Conservation (phyloP, 345 rosid genomes). For the Euphorbia lathyris region DNA sequence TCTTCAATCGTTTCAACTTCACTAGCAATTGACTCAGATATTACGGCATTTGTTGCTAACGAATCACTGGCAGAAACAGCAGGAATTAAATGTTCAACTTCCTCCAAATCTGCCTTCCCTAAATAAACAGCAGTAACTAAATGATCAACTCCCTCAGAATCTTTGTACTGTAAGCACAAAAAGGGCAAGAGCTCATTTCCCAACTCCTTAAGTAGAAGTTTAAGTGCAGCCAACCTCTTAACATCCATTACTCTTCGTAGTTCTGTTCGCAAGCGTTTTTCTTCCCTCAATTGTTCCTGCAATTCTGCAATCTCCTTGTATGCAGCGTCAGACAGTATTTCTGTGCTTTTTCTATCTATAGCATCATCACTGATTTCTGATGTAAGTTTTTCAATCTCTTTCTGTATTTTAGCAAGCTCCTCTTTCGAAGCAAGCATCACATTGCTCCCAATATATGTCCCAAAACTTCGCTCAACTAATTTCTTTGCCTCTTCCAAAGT, state of each 20-base stretch:
- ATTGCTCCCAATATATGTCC: slow-evolving; percentile 90
- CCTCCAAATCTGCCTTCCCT: slow-evolving; percentile 57
- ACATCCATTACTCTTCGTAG: slow-evolving; percentile 58
- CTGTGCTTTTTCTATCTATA: slow-evolving; percentile 71
- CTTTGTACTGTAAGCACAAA: slow-evolving; percentile 74
- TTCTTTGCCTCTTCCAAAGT: slow-evolving; percentile 91
- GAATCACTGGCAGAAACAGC: slow-evolving; percentile 40
- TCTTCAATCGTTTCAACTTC: slow-evolving; percentile 32
- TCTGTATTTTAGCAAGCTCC: slow-evolving; percentile 70
- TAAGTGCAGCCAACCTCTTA: slow-evolving; percentile 63
- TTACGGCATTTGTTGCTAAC: slow-evolving; percentile 29
- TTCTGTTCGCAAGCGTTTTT: slow-evolving; percentile 61
- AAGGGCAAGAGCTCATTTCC: slow-evolving; percentile 74
- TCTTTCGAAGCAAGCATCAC: slow-evolving; percentile 90
- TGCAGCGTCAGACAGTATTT: slow-evolving; percentile 54
- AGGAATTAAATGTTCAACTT: slow-evolving; percentile 44
- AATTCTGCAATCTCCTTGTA: slow-evolving; percentile 72
- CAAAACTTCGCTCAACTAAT: slow-evolving; percentile 90
- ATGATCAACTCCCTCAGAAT: slow-evolving; percentile 71
- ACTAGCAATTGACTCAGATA: slow-evolving; percentile 25
- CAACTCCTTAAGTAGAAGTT: slow-evolving; percentile 55
- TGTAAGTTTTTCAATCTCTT: slow-evolving; percentile 62
- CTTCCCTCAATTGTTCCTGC: slow-evolving; percentile 68
- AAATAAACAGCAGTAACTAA: slow-evolving; percentile 70
- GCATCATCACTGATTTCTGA: slow-evolving; percentile 74